Base-by-base conservation (phyloP, 768 basidiomycete genomes). In the Hirschioporus abietinus region DNA sequence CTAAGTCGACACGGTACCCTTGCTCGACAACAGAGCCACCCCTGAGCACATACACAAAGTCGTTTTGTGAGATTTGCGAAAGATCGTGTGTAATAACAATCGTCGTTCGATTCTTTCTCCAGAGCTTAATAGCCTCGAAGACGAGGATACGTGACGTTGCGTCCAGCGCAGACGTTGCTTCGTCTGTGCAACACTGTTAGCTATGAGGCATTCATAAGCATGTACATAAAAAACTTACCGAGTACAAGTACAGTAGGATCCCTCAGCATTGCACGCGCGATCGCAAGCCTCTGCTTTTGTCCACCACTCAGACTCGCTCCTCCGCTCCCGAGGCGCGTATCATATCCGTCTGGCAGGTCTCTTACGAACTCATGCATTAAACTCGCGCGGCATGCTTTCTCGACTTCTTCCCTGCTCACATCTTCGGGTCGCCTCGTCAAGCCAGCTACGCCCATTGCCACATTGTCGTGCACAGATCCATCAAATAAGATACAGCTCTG, bases 1-100 rank as follows among this genome's bases (percentile, higher is more conserved):
- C 92, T 63, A 98, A 83, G 72, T 96, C 96, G 1, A 76, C 76
- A 1, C 95, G 86, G 76, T 87, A 96, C 0, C 97, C 97, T 71
- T 94, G 91, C 74, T 99, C 93, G 61, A 89, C 89, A 34, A 97
- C 86, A 0, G 74, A 71, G 0, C 96, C 96, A 23, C 87, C 82
- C 70, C 88, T 86, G 80, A 99, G 88, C 1, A 98, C 92, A 74
- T 99, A 97, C 15, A 97, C 93, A 70, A 97, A 98, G 76, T 98
- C 96, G 17, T 80, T 75, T 0, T 78, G 64, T 24, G 78, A 77
- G 69, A 99, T 91, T 70, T 95, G 92, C 0, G 89, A 88, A 20
- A 99, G 86, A 71, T 99, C 97, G 76, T 99, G 96, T 0, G 96
- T 98, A 74, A 98, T 97, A 68, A 96, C 89, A 73, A 96, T 88